Evolutionary conservation across 768 basidiomycete species (phyloP).

Genomic region (Boletus coccyginus): DNA sequence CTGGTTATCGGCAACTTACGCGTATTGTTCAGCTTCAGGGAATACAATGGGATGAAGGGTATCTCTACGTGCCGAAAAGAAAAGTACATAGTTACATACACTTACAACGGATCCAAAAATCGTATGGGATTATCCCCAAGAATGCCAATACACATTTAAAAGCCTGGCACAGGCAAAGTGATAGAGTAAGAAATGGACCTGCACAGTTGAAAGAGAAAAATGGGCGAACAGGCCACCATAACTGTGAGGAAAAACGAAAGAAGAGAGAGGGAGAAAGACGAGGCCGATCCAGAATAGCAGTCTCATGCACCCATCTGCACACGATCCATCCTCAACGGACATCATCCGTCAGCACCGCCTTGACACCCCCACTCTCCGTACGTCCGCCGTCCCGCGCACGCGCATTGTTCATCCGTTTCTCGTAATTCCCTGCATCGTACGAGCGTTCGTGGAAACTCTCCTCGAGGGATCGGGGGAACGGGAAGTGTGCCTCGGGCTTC

Average conservation of each 20-base stretch:
- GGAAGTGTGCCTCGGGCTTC: constrained; percentile 45
- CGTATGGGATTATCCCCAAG: not conserved
- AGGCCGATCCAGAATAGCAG: constrained; percentile 9
- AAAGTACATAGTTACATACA: constrained; percentile 25
- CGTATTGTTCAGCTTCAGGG: not conserved
- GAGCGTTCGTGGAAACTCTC: constrained; percentile 32
- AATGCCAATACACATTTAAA: constrained; percentile 19
- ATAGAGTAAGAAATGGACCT: constrained; percentile 12
- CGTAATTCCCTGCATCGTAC: constrained; percentile 31
- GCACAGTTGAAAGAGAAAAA: constrained; percentile 6
- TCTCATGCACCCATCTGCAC: constrained; percentile 7
- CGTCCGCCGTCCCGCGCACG: constrained; percentile 77
- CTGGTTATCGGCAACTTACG: no score
- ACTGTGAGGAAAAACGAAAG: constrained; percentile 2
- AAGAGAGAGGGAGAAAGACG: not conserved
- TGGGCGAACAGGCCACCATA: constrained; percentile 9
- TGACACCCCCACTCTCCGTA: constrained; percentile 85
- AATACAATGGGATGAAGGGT: constrained; percentile 20
- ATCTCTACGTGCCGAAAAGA: constrained; percentile 20
- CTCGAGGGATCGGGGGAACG: constrained; percentile 58
- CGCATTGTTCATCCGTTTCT: constrained; percentile 65
- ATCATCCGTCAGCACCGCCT: constrained; percentile 57
- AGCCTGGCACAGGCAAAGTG: constrained; percentile 7
- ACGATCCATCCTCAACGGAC: constrained; percentile 14
- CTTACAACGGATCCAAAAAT: constrained; percentile 14